Conservation (phyloP, 2,329 filamentous ascomycete genomes). For the Fusarium palustre region DNA sequence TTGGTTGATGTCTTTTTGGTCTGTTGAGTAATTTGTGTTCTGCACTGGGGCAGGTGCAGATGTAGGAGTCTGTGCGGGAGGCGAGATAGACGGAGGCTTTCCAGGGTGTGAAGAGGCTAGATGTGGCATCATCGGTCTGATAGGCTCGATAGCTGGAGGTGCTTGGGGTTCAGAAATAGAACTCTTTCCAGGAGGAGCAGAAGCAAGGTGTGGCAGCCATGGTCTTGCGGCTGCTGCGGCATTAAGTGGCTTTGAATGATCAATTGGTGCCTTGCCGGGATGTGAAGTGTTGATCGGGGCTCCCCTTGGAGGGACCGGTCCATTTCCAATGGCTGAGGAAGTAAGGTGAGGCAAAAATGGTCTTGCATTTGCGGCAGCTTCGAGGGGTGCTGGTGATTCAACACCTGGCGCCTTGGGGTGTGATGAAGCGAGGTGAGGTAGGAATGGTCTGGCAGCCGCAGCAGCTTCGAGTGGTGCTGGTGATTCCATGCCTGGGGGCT, state of each 20-base stretch:
- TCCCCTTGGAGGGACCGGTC: neutral
- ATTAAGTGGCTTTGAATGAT: neutral
- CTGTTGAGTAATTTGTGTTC: conserved; percentile 25
- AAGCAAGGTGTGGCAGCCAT: conserved; percentile 2
- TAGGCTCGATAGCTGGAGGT: neutral
- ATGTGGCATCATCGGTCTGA: conserved; percentile 36
- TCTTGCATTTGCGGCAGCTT: neutral
- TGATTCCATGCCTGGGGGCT: conserved; percentile 24
- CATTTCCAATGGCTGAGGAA: neutral
- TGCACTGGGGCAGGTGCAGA: conserved; percentile 17
- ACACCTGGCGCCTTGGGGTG: conserved; percentile 16
- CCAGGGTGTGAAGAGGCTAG: conserved; percentile 33
- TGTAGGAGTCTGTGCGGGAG: conserved; percentile 20
- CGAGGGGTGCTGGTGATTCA: neutral
- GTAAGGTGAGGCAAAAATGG: neutral
- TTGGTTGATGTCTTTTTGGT: conserved; percentile 72
- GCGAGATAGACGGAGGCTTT: conserved; percentile 23
- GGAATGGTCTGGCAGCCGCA: conserved; percentile 30
- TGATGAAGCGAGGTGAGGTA: conserved; percentile 32
- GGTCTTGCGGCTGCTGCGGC: neutral
- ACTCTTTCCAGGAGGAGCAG: neutral
- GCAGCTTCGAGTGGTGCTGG: conserved; percentile 17
- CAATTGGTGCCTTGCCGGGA: neutral
- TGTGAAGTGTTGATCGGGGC: neutral
- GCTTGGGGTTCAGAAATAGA: neutral